These are phyloP conservation scores for Nidula niveotomentosa DNA, from an alignment of 1,284 basidiomycete species.

Conservation along the genomic window DNA sequence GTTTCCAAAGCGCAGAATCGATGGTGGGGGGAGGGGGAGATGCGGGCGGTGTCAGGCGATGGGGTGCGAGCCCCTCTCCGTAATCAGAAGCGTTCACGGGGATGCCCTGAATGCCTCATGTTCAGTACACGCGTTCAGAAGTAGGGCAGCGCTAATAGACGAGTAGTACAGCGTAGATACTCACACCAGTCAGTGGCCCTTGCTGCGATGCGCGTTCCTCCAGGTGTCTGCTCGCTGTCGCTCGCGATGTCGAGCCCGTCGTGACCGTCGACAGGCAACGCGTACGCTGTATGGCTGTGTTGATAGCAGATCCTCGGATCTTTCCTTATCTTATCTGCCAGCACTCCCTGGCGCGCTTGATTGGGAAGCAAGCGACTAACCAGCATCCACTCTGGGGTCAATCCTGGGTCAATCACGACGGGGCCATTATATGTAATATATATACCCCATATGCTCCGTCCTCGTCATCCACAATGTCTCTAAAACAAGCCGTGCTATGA, in stretches of 20 bases:
- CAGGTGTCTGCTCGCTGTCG: slow-evolving; percentile 2
- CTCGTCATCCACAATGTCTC: no score
- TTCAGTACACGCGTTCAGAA: slow-evolving; percentile 33
- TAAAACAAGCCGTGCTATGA: no score
- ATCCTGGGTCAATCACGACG: no score
- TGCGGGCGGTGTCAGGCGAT: slow-evolving; percentile 22
- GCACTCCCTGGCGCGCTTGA: no score
- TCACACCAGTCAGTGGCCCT: slow-evolving; percentile 15
- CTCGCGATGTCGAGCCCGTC: slow-evolving; percentile 1
- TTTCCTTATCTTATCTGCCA: no score
- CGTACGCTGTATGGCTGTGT: slow-evolving; percentile 2
- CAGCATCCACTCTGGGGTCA: no score
- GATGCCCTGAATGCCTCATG: slow-evolving; percentile 34
- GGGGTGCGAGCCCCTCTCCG: slow-evolving; percentile 15
- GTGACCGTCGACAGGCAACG: slow-evolving; percentile 13
- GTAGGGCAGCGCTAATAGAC: no score
- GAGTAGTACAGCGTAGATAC: slow-evolving; percentile 5
- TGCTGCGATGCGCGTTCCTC: background rate
- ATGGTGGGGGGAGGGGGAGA: slow-evolving; percentile 15
- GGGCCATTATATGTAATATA: no score
- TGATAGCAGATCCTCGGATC: no score
- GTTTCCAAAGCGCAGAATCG: slow-evolving; percentile 10
- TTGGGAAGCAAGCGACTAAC: no score
- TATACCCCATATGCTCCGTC: no score
- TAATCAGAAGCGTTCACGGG: slow-evolving; percentile 28